Evolutionary conservation across 140 eudicot genomes (phyloP).

Genomic region (Flaveria floridana): DNA sequence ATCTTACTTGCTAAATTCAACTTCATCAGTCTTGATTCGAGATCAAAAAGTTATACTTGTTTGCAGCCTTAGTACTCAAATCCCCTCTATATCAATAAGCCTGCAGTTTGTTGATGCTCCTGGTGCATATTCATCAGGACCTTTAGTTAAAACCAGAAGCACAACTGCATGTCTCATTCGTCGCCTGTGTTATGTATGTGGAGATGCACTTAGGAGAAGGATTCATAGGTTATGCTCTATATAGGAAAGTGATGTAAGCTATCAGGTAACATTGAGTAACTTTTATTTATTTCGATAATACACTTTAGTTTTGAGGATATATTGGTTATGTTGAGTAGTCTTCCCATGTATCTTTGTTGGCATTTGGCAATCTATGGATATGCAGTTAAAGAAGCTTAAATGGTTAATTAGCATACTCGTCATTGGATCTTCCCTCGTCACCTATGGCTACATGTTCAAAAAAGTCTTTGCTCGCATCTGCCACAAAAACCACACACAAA

Average conservation of each 20-base stretch:
- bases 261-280: constrained; percentile 14
- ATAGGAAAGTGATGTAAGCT: background rate
- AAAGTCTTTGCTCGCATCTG: constrained; percentile 63
- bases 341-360: constrained; percentile 31
- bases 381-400: constrained; percentile 20
- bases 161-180: background rate
- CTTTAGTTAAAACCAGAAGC: constrained; percentile 8
- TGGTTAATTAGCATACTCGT: constrained; percentile 24
- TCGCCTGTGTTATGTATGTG: background rate
- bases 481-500: constrained; percentile 13
- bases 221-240: background rate
- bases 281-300: constrained; percentile 9
- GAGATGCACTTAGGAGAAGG: background rate
- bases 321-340: constrained; percentile 19
- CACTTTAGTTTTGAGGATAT: background rate
- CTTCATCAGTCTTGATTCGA: background rate
- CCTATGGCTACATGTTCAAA: constrained; percentile 45
- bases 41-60: background rate
- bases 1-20: background rate
- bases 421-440: constrained; percentile 40
- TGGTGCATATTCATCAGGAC: constrained; percentile 5
- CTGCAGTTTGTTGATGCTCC: background rate
- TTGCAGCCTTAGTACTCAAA: constrained; percentile 11
- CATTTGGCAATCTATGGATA: constrained; percentile 20
- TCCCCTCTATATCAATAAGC: background rate